Conservation (phyloP, 768 basidiomycete genomes). For the Russula griseocarnosa region DNA sequence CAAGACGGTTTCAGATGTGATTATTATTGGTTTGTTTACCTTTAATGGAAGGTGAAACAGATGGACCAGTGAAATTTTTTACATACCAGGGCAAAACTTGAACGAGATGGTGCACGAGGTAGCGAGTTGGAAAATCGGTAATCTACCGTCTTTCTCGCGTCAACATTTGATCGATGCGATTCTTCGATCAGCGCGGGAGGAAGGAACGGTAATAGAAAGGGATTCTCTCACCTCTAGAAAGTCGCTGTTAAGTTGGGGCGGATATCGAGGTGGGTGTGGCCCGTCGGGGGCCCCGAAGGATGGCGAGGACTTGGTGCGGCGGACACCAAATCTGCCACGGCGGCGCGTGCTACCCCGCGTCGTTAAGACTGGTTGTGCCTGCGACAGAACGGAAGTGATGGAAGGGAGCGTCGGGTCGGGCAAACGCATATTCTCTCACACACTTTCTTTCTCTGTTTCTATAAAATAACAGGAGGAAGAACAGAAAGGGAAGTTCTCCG, state of each 20-base stretch:
- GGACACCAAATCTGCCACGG: conserved; percentile 4
- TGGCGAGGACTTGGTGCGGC: conserved; percentile 18
- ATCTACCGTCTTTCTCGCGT: conserved; percentile 27
- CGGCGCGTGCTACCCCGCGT: conserved; percentile 5
- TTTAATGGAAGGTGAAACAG: background rate
- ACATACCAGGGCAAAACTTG: conserved; percentile 28
- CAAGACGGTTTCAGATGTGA: background rate
- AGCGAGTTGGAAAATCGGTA: conserved; percentile 17
- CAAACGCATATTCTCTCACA: conserved; percentile 19
- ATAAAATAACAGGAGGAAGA: background rate
- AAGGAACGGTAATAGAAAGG: background rate
- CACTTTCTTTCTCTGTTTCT: background rate
- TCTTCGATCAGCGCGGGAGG: background rate
- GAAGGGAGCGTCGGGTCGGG: conserved; percentile 25
- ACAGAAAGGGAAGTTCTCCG: background rate
- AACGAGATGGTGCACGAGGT: conserved; percentile 22
- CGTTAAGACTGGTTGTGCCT: background rate
- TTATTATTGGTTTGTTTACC: background rate
- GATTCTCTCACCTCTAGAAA: conserved; percentile 20
- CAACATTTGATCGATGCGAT: background rate
- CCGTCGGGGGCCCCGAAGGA: conserved; percentile 3
- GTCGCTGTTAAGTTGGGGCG: conserved; percentile 26
- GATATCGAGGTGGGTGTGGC: conserved; percentile 25
- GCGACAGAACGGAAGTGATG: conserved; percentile 27
- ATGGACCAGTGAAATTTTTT: background rate